phyloP scores from a whole-genome alignment of 441 rosid genomes.

The Populus tomentosa region DNA sequence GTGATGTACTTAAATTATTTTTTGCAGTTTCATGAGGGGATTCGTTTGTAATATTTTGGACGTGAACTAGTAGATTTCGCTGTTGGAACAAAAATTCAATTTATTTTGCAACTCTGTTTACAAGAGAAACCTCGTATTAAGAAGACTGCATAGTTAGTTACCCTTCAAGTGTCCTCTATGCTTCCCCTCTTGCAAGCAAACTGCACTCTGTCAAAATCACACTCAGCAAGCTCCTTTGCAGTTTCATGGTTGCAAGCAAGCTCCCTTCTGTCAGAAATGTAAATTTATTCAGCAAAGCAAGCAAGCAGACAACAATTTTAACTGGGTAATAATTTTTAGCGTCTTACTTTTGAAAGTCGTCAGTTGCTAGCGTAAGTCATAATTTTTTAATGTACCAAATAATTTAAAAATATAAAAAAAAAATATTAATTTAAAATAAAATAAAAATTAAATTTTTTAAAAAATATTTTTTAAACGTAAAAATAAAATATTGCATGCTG shows the following conservation, averaged over 20 bases:
- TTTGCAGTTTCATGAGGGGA: neutral
- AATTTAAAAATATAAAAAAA: too few species aligned
- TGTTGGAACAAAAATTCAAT: slow-evolving; percentile 4
- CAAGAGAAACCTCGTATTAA: neutral
- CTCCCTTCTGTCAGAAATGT: neutral
- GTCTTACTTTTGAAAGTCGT: too few species aligned
- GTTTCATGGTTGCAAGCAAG: neutral
- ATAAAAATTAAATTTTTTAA: too few species aligned
- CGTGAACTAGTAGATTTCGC: neutral
- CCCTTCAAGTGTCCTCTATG: neutral
- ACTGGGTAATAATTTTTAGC: too few species aligned
- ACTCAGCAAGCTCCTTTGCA: neutral
- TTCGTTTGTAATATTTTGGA: slow-evolving; percentile 13
- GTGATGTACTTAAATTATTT: slow-evolving; percentile 4
- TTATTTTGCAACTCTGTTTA: neutral
- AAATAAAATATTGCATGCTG: too few species aligned
- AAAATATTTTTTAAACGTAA: too few species aligned
- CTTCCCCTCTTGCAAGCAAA: neutral
- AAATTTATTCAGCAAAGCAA: neutral
- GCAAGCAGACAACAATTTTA: too few species aligned
- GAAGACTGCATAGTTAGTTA: neutral
- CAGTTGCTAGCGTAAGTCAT: too few species aligned
- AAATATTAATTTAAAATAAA: too few species aligned
- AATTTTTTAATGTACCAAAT: too few species aligned
- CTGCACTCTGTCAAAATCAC: neutral